Evolutionary conservation across 225 moss, liverwort and hornwort genomes (phyloP).

Genomic region (Ulota crispa): DNA sequence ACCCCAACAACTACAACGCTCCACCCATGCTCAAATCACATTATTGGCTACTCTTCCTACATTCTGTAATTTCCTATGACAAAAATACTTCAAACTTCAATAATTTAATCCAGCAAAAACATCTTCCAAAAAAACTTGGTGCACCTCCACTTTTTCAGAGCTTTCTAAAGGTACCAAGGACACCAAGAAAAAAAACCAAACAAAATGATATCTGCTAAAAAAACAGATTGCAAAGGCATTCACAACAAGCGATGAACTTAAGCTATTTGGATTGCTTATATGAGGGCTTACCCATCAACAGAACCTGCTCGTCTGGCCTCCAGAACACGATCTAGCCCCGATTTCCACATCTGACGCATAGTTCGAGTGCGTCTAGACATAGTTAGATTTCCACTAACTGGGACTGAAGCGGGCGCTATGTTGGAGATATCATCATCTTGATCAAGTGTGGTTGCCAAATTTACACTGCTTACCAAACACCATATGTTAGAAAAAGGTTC

Average conservation of each 20-base stretch:
- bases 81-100: neutral
- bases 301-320: conserved; percentile 84
- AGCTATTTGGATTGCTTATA: conserved; percentile 38
- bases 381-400: conserved; percentile 82
- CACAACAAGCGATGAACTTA: conserved; percentile 1
- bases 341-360: conserved; percentile 91
- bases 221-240: neutral
- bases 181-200: neutral
- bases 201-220: neutral
- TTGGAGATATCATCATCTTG: conserved; percentile 95
- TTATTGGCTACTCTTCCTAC: neutral
- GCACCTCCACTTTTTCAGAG: neutral
- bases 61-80: neutral
- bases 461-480: conserved; percentile 67
- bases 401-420: conserved; percentile 80
- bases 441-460: conserved; percentile 69
- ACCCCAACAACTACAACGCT: neutral
- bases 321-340: conserved; percentile 84
- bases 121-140: neutral
- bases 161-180: neutral
- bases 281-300: conserved; percentile 78
- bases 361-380: conserved; percentile 94
- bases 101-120: neutral
- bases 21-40: neutral
- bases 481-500: neutral